Evolutionary conservation across 768 basidiomycete genomes (phyloP).

Genomic region (Postia placenta): DNA sequence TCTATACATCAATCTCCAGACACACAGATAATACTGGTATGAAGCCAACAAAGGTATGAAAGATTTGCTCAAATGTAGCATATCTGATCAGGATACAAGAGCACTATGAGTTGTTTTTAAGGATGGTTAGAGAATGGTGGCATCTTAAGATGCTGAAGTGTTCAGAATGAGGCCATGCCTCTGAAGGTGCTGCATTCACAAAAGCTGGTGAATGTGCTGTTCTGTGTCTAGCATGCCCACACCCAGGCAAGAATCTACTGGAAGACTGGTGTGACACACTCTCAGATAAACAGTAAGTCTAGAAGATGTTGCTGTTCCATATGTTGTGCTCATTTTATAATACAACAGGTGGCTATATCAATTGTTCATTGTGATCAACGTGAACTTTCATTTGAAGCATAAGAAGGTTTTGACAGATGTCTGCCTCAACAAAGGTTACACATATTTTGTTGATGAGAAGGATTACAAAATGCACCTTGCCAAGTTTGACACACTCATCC

Average conservation of each 20-base stretch:
- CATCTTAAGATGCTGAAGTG: slow-evolving; percentile 18
- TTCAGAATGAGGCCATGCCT: slow-evolving; percentile 15
- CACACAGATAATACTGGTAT: slow-evolving; percentile 28
- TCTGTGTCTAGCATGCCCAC: slow-evolving; percentile 22
- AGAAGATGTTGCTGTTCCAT: not conserved
- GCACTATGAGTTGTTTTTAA: slow-evolving; percentile 11
- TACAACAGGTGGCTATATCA: slow-evolving; percentile 21
- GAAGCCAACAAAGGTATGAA: slow-evolving; percentile 4
- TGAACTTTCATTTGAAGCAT: slow-evolving; percentile 24
- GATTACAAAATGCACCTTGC: slow-evolving; percentile 16
- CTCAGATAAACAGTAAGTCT: slow-evolving; percentile 9
- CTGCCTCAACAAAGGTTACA: slow-evolving; percentile 16
- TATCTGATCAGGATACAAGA: slow-evolving; percentile 7
- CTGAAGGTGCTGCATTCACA: slow-evolving; percentile 9
- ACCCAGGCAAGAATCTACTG: slow-evolving; percentile 16
- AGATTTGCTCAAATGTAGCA: not conserved
- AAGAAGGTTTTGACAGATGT: slow-evolving; percentile 9
- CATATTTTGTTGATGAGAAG: slow-evolving; percentile 21
- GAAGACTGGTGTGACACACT: slow-evolving; percentile 11
- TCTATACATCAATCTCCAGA: slow-evolving; percentile 21
- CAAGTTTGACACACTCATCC: slow-evolving; percentile 1
- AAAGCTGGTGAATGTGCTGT: slow-evolving; percentile 12
- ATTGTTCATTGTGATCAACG: slow-evolving; percentile 22
- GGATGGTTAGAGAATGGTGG: slow-evolving; percentile 13
- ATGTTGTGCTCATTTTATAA: not conserved